Base-by-base conservation (phyloP, 2,329 filamentous ascomycete species). In the Alternaria sp. region DNA sequence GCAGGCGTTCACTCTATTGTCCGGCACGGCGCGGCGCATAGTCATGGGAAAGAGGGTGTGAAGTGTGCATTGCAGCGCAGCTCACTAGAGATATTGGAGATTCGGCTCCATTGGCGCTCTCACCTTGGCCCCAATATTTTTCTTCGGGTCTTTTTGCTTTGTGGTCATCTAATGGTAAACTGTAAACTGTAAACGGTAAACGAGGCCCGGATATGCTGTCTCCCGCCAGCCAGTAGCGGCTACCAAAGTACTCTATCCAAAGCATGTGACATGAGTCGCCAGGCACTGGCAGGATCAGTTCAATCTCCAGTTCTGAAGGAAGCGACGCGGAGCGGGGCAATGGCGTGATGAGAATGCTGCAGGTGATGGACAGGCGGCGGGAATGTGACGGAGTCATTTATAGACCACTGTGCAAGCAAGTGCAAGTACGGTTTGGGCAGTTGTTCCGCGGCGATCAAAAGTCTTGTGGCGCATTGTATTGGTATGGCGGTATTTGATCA, bases 241-340 rank as follows among this genome's bases (percentile, higher is more conserved):
- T 50, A 50, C 26, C 26, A 30, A 28, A 50, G 47, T 32, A 32
- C 26, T 32, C 47, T 30, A 50, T 50, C 26, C 47, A 50, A 30
- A 28, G 47, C 47, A 30, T 13, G 25, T 40, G n/a, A 23, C 49
- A 51, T 12, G 49, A 51, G 21, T 51, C 49, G 49, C 32, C 7
- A 9, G 6, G 23, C 6, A 23, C 36, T 21, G 3, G 45, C 32
- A 54, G 45, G 17, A 26, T 50, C 13, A 21, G 28, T 51, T 32
- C 28, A 32, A 32, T 51, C 49, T 51, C 49, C 28, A 51, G 28
- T 36, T 32, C 15, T 12, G 45, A 23, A 32, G 57, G 43, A 50
- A 54, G 50, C 36, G 51, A 43, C 40, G 45, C 36, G 52, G 59
- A 54, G 55, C 30, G 51, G 51, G 30, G 49, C 28, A n/a, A 51